Conservation (phyloP, 179 eudicot genomes). For the Spergularia azorica region DNA sequence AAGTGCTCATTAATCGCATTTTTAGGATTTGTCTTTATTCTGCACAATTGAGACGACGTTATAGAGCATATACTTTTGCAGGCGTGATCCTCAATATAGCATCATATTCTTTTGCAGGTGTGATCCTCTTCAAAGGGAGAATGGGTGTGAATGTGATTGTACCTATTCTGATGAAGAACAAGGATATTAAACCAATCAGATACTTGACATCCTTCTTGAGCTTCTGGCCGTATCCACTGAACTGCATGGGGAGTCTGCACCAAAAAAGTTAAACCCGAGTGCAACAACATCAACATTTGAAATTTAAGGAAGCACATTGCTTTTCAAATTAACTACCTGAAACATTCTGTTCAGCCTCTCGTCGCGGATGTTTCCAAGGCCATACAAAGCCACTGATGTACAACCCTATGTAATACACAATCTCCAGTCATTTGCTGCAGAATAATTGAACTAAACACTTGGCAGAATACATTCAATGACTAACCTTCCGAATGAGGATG, state of each 20-base stretch:
- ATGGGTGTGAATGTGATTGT: slow-evolving; percentile 7
- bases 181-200: slow-evolving; percentile 98
- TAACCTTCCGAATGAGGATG: slow-evolving; percentile 88
- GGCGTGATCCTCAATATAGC: slow-evolving; percentile 43
- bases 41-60: slow-evolving; percentile 36
- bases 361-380: slow-evolving; percentile 98
- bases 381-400: slow-evolving; percentile 93
- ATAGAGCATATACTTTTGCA: slow-evolving; percentile 14
- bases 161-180: slow-evolving; percentile 98
- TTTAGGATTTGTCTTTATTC: slow-evolving; percentile 97
- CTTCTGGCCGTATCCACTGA: slow-evolving; percentile 99
- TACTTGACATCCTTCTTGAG: slow-evolving; percentile 74
- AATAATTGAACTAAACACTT: slow-evolving; percentile 2
- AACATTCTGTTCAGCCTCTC: slow-evolving; percentile 99
- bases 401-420: slow-evolving; percentile 54
- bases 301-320: slow-evolving; percentile 1
- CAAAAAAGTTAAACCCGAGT: slow-evolving; percentile 18
- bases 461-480: slow-evolving; percentile 24
- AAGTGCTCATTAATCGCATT: slow-evolving; percentile 99
- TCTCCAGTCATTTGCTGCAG: slow-evolving; percentile 11
- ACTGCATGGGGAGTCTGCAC: slow-evolving; percentile 97
- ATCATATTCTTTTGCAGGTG: slow-evolving; percentile 15
- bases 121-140: background rate
- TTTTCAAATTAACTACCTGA: slow-evolving; percentile 44
- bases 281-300: slow-evolving; percentile 3